phyloP scores from a whole-genome alignment of 2,329 filamentous ascomycete species.

The Colletotrichum zoysiae region DNA sequence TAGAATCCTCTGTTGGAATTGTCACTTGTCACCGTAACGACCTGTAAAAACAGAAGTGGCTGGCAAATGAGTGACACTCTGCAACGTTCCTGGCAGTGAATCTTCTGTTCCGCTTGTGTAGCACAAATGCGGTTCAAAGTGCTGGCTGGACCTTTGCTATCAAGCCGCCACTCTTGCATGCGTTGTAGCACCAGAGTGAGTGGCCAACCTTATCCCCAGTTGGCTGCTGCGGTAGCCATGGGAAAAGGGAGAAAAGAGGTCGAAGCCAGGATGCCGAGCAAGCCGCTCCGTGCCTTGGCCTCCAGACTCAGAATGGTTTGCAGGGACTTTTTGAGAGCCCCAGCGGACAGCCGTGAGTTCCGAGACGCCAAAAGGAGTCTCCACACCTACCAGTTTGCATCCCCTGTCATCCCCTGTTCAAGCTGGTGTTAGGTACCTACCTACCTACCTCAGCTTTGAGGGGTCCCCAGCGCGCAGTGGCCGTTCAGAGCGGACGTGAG shows the following conservation, averaged over 20 bases:
- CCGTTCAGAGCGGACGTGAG: conserved; percentile 22
- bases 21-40: conserved; percentile 26
- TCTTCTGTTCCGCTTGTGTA: conserved; percentile 10
- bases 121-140: conserved; percentile 10
- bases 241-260: neutral
- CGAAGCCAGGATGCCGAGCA: conserved; percentile 20
- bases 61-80: conserved; percentile 1
- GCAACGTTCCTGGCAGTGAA: conserved; percentile 33
- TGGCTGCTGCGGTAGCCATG: conserved; percentile 16
- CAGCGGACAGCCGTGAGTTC: conserved; percentile 27
- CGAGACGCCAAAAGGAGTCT: conserved; percentile 29
- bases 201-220: neutral
- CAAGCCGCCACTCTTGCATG: conserved; percentile 8
- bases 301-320: conserved; percentile 17
- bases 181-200: conserved; percentile 19
- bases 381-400: conserved; percentile 21
- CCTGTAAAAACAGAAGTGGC: neutral
- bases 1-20: conserved; percentile 30
- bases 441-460: no score
- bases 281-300: conserved; percentile 25
- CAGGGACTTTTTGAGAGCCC: conserved; percentile 28
- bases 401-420: conserved; percentile 23
- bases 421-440: conserved; percentile 19
- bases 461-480: conserved; percentile 25
- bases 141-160: conserved; percentile 20